A percentile compares a stretch with the other conserved stretches of the same genome.
These are phyloP conservation scores for Saccharomyces hybrid DNA, from an alignment of 1,139 yeast genomes.

Conservation along the genomic window DNA sequence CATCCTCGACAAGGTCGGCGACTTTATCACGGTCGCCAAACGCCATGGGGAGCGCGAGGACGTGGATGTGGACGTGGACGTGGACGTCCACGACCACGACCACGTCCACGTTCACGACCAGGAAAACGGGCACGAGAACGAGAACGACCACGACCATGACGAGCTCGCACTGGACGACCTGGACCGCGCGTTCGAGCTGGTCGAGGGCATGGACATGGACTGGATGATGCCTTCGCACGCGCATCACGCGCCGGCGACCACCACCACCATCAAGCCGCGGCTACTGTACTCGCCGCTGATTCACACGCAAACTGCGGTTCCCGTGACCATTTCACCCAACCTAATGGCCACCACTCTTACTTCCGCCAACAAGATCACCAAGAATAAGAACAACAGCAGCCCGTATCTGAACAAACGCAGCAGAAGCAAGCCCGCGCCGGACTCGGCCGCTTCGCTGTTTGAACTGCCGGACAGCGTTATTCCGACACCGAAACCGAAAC, in stretches of 20 bases:
- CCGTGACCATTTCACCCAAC: background rate
- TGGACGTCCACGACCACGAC: background rate
- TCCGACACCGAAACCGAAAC: constrained; percentile 10
- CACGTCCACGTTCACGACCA: background rate
- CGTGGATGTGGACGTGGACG: constrained; percentile 1
- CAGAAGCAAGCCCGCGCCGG: constrained; percentile 8
- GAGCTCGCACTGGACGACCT: background rate
- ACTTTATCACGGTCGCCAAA: background rate
- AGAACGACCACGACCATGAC: background rate
- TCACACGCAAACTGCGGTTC: background rate
- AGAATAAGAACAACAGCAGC: constrained; percentile 21
- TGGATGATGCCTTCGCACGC: background rate
- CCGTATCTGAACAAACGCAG: constrained; percentile 26
- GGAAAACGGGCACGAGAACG: constrained; percentile 6
- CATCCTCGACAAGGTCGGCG: constrained; percentile 30
- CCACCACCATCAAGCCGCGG: background rate
- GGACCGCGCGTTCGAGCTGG: background rate
- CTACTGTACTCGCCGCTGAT: background rate
- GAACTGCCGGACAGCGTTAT: constrained; percentile 3
- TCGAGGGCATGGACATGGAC: background rate
- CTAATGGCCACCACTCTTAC: constrained; percentile 1
- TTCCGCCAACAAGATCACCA: background rate
- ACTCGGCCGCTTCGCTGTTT: background rate
- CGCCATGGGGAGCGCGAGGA: constrained; percentile 8
- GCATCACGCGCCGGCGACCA: background rate